Base-by-base conservation (phyloP, 176 grass and related monocot species). In the Secale cereale region DNA sequence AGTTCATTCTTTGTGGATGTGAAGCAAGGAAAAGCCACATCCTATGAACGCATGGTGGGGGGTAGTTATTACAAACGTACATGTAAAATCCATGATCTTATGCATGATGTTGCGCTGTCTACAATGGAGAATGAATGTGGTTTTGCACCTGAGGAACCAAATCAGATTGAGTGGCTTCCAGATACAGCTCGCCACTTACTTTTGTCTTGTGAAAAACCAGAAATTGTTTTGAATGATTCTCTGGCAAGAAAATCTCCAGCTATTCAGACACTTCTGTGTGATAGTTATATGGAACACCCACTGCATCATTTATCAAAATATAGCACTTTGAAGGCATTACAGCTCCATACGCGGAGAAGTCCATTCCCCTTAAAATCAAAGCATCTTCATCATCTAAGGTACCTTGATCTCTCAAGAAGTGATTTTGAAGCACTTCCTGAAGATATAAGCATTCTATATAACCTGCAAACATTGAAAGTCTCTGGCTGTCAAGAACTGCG, bases 261-360 rank as follows among this genome's bases (percentile, higher is more conserved):
- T 14, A 17, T 85, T 2, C 74, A 69, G 33, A 85, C 74, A 59
- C 19, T 85, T 8, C 4, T 85, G 0, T n/a, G 25, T 78, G 48
- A 7, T 65, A 7, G 1, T 6, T 1, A 7, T 12, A 1, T 3
- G 2, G 0, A 1, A 13, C 0, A 9, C 19, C 2, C 3, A 6
- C 1, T 69, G 31, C 16, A 59, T 0, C 7, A 78, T 59, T 31
- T 41, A 23, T 41, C 46, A 59, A 59, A 70, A 59, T 28, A 30
- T 11, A 30, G 9, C 16, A 69, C 63, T 7, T 8, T 85, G 3
- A 54, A 65, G 28, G 83, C 46, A 78, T 1, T 85, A 14, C 2
- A 0, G 28, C 0, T 54, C 1, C 0, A 0, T 7, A 70, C 10
- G 25, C 6, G 0, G 0, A 19, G 11, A 6, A 66, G 2, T 4